These are phyloP conservation scores for Ophiostoma tasmaniense DNA, from an alignment of 2,329 filamentous ascomycete species.

Conservation along the genomic window DNA sequence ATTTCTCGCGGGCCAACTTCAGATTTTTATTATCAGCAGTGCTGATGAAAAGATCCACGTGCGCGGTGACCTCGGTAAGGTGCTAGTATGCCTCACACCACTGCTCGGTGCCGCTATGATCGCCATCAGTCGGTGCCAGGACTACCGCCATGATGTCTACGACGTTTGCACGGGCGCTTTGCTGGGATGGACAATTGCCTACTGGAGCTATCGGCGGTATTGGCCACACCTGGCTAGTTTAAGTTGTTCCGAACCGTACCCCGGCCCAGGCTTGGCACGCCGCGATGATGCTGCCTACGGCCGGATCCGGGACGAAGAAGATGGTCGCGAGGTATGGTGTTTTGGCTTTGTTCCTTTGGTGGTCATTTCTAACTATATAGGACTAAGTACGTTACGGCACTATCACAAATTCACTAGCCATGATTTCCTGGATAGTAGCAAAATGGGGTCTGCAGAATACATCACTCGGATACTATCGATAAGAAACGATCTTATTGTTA, in stretches of 20 bases:
- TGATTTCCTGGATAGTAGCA: too few relatives aligned
- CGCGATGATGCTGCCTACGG: conserved; percentile 27
- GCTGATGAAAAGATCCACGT: conserved; percentile 15
- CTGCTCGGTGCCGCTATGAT: conserved; percentile 57
- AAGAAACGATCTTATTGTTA: too few relatives aligned
- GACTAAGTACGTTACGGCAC: not conserved
- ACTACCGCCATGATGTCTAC: conserved; percentile 64
- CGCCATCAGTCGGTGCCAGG: conserved; percentile 59
- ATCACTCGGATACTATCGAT: too few relatives aligned
- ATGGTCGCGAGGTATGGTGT: conserved; percentile 33
- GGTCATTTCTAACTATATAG: not conserved
- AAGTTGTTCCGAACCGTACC: conserved; percentile 50
- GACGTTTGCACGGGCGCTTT: conserved; percentile 56
- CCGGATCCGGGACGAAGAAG: conserved; percentile 47
- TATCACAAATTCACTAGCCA: too few relatives aligned
- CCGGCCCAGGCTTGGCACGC: conserved; percentile 30
- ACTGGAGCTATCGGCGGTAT: conserved; percentile 59
- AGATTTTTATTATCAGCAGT: conserved; percentile 39
- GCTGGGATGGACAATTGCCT: conserved; percentile 51
- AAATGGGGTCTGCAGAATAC: too few relatives aligned
- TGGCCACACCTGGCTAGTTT: conserved; percentile 48
- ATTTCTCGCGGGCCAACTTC: conserved; percentile 60
- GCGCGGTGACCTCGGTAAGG: conserved; percentile 42
- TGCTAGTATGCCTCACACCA: conserved; percentile 49
- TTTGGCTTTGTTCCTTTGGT: not conserved